Base-by-base conservation (phyloP, 768 basidiomycete species). In the Lactifluus volemus region DNA sequence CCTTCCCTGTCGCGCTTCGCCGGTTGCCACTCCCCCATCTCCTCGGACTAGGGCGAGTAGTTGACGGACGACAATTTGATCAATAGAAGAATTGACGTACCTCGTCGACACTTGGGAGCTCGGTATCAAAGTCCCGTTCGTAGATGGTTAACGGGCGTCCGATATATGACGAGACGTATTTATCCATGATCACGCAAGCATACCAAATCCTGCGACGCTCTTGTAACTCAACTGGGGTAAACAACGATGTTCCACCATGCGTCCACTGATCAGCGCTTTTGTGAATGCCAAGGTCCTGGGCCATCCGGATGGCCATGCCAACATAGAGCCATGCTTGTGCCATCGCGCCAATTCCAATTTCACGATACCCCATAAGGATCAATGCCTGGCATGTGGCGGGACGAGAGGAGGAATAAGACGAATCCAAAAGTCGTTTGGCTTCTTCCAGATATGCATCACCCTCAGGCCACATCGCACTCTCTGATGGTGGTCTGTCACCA, bases 281-380 rank as follows among this genome's bases (percentile, higher is more conserved):
- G 68, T 92, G 90, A 80, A 92, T 82, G 8, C 90, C 90, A 57
- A 92, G 71, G 71, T 92, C 90, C 72, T 91, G 90, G 15, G 90
- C 90, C 90, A 94, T 92, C n/a, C 92, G 81, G 41, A 94, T 85
- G 0, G 88, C 91, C 86, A 91, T 89, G 11, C 92, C 91, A 19
- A 85, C 81, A 68, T 87, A 91, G 10, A 84, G 80, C 92, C 92
- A 95, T 36, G 89, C 86, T 71, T 87, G 83, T 8, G 87, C 86
- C 91, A 93, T 95, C 17, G 89, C 84, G 49, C 89, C 92, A 60
- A 92, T 88, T 3, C 92, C 92, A 45, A 92, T 81, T 72, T 95
- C 91, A 8, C 92, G 79, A 69, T 88, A 93, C 7, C 86, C 87
- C 74, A 93, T 79, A 10, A 95, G 78, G 10, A 95, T 77, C 19